Evolutionary conservation across 768 basidiomycete species (phyloP).

Genomic region (Mrakia blollopis): DNA sequence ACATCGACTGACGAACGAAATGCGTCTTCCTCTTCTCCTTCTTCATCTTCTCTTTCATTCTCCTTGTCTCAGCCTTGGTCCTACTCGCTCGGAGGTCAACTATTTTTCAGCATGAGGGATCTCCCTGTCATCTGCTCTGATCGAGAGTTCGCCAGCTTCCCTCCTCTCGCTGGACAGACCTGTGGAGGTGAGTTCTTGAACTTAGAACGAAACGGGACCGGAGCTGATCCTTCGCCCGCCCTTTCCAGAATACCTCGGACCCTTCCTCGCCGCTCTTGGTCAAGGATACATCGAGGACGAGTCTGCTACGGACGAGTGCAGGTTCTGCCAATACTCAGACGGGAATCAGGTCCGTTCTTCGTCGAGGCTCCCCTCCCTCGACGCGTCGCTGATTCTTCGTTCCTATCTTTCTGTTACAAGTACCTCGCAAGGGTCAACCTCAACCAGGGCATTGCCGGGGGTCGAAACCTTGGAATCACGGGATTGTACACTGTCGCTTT

Average conservation of each 20-base stretch:
- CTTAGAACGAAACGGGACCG: too few species aligned
- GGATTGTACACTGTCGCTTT: conserved; percentile 1
- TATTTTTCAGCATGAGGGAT: conserved; percentile 40
- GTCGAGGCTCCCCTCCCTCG: not conserved
- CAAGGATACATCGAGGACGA: conserved; percentile 68
- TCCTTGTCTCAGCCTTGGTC: conserved; percentile 33
- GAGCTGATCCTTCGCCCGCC: too few species aligned
- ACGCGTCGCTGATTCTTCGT: too few species aligned
- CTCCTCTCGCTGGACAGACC: conserved; percentile 67
- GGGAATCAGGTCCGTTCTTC: conserved; percentile 13
- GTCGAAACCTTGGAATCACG: conserved; percentile 23
- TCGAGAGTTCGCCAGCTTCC: conserved; percentile 50
- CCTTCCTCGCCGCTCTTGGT: conserved; percentile 58
- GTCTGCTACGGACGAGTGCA: conserved; percentile 57
- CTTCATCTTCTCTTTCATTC: too few species aligned
- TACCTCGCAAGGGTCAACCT: conserved; percentile 21
- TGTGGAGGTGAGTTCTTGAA: conserved; percentile 46
- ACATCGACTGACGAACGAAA: too few species aligned
- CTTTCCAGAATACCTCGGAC: conserved; percentile 54
- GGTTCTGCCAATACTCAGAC: conserved; percentile 54
- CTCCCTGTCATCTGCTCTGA: conserved; percentile 38
- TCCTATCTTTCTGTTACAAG: not conserved
- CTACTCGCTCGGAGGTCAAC: conserved; percentile 41
- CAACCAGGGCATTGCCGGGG: not conserved
- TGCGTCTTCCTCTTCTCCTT: too few species aligned